Evolutionary conservation across 441 rosid genomes (phyloP), one percentile per base, ranked within the genome.

Genomic region (Flueggea neowawraea): DNA sequence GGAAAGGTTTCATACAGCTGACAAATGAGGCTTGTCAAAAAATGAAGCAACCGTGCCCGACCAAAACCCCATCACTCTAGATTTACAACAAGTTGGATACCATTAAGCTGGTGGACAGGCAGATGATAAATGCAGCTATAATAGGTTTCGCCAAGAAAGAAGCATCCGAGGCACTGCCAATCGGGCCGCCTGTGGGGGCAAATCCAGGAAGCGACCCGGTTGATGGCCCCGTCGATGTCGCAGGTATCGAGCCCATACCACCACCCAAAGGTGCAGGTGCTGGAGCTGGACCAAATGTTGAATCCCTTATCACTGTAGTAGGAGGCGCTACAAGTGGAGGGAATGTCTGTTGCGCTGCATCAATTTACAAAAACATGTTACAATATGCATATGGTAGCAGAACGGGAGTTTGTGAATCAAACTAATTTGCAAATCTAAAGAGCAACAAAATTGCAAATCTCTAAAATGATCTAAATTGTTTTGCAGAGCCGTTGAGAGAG

Each of bases 271-370:
- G 94, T 4, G 92, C 73, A 2, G 98, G 94, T 0, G 90, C 87
- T 6, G 78, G 70, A 52, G 78, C 74, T 43, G 96, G 91, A 49
- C 89, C 73, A 70, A 69, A 80, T 12, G 52, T 57, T 39, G 79
- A 60, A 58, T 83, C 90, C 70, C 57, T 71, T 52, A 52, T 73
- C 58, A 92, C 90, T 12, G 71, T 33, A 53, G 91, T 79, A 58
- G 96, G 98, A 6, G 98, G 98, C 22, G 87, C 90, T 67, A 89
- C 15, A 51, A 92, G 84, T 2, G 88, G 74, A 11, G 90, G 87
- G 66, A 89, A 75, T 70, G 77, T 90, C 78, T 70, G 91, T 0
- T 76, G 74, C 62, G 88, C 98, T 92, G 93, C 83, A 78, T 54
- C 60, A 63, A 65, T 71, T 68, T 54, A 28, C 12, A 55, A 32